These are phyloP conservation scores for Oenanthe javanica DNA, from an alignment of 140 eudicot genomes.

Conservation along the genomic window DNA sequence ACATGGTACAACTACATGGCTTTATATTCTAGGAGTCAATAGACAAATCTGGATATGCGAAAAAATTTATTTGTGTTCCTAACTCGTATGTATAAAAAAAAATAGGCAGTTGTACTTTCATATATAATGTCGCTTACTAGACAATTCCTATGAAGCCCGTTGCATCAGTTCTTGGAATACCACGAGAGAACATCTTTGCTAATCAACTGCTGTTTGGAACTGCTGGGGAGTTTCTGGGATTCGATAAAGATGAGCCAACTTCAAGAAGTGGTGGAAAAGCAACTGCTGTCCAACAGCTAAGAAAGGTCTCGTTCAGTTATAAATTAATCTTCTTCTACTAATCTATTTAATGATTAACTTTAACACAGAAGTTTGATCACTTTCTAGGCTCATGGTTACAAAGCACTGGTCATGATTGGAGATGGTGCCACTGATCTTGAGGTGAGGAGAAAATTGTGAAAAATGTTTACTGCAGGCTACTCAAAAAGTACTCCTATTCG, in stretches of 20 bases:
- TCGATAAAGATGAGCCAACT: conserved; percentile 80
- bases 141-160: conserved; percentile 54
- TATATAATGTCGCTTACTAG: neutral
- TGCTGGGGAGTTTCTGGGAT: conserved; percentile 81
- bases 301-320: conserved; percentile 47
- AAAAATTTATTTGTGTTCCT: neutral
- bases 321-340: neutral
- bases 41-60: neutral
- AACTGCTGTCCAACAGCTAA: conserved; percentile 66
- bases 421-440: conserved; percentile 99
- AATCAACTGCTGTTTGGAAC: conserved; percentile 63
- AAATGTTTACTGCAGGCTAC: neutral
- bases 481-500: neutral
- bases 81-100: neutral
- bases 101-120: neutral
- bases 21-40: neutral
- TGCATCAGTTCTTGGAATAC: conserved; percentile 85
- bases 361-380: conserved; percentile 5
- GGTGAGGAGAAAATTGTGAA: conserved; percentile 32
- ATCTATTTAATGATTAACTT: neutral
- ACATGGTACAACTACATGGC: no score
- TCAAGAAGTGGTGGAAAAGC: conserved; percentile 98
- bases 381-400: conserved; percentile 71
- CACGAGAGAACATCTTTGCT: conserved; percentile 72
- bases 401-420: conserved; percentile 81